Conservation (phyloP, 345 rosid genomes). For the Moricandia arvensis region DNA sequence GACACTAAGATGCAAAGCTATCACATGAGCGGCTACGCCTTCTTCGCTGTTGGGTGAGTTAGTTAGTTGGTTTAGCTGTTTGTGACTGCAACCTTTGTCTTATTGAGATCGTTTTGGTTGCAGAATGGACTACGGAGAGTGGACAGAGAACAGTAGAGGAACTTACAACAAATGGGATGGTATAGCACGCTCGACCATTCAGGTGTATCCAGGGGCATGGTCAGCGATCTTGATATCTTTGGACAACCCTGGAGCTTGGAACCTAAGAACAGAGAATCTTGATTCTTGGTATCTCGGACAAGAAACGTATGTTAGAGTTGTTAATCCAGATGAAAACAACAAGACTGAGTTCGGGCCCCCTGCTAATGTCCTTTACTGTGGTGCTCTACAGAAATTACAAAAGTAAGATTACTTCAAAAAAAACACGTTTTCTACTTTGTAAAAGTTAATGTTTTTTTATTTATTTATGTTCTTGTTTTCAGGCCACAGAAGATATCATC, state of each 20-base stretch:
- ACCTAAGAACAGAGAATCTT: conserved; percentile 91
- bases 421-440: neutral
- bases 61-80: neutral
- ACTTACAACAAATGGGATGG: conserved; percentile 99
- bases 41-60: conserved; percentile 87
- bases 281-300: conserved; percentile 99
- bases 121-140: conserved; percentile 98
- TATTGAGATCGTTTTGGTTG: conserved; percentile 2
- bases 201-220: conserved; percentile 99
- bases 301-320: conserved; percentile 83
- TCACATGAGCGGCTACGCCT: conserved; percentile 91
- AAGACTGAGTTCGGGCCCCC: conserved; percentile 87
- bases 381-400: conserved; percentile 67
- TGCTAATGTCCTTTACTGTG: conserved; percentile 88
- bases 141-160: conserved; percentile 94
- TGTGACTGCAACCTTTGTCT: neutral
- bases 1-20: conserved; percentile 90
- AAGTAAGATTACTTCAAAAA: conserved; percentile 46
- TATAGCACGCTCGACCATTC: conserved; percentile 80
- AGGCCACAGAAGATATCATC: conserved; percentile 76
- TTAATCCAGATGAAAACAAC: conserved; percentile 88
- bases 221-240: conserved; percentile 82
- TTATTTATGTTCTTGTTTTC: neutral
- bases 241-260: conserved; percentile 97
- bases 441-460: conserved; percentile 6